phyloP scores from a whole-genome alignment of 805 yeast species.

The Candida xiaguanensis region DNA sequence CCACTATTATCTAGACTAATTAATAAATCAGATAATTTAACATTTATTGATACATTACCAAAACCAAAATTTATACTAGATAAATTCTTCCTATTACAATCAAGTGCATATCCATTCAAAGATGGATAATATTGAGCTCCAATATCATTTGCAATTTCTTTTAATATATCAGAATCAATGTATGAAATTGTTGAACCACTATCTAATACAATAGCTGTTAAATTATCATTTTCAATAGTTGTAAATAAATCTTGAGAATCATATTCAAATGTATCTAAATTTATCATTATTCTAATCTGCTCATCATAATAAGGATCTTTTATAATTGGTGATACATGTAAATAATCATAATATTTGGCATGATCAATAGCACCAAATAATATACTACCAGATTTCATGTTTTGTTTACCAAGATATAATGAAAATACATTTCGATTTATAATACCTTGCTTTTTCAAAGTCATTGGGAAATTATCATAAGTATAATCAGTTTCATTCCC shows the following conservation, averaged over 20 bases:
- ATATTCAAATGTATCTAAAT: slow-evolving; percentile 18
- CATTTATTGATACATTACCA: slow-evolving; percentile 31
- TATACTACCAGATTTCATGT: slow-evolving; percentile 19
- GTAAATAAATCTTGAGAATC: neutral
- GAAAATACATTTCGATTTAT: slow-evolving; percentile 32
- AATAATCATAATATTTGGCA: slow-evolving; percentile 21
- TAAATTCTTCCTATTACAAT: slow-evolving; percentile 2
- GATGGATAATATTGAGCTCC: slow-evolving; percentile 2
- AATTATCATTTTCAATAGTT: neutral
- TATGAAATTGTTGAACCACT: slow-evolving; percentile 37
- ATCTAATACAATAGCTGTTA: slow-evolving; percentile 22
- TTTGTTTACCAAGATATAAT: slow-evolving; percentile 22
- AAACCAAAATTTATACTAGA: neutral
- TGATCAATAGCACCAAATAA: slow-evolving; percentile 27
- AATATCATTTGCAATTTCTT: neutral
- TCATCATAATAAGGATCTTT: slow-evolving; percentile 3
- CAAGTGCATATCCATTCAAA: slow-evolving; percentile 1
- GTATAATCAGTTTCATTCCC: neutral
- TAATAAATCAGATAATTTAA: slow-evolving; percentile 37
- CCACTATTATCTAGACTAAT: slow-evolving; percentile 12
- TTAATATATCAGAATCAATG: slow-evolving; percentile 34
- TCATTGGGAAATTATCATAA: slow-evolving; percentile 31
- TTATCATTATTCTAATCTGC: slow-evolving; percentile 38
- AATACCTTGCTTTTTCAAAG: slow-evolving; percentile 26
- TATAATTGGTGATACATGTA: slow-evolving; percentile 6